A percentile compares a stretch with the other conserved stretches of the same genome.
Evolutionary conservation across 345 rosid genomes (phyloP).

Genomic region (Aquilaria malaccensis): DNA sequence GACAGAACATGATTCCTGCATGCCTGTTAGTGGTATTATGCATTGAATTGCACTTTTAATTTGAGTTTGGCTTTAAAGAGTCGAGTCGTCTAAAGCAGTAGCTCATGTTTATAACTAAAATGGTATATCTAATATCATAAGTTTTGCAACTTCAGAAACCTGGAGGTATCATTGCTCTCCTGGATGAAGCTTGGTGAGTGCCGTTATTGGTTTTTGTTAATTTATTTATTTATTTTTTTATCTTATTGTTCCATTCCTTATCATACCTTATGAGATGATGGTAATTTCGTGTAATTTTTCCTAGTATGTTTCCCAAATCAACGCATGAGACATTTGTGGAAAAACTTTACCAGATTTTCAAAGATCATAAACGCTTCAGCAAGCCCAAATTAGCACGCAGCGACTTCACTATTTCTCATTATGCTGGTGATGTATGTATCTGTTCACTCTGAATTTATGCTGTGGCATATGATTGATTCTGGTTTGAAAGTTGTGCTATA

Average conservation of each 20-base stretch:
- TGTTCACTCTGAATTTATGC: not conserved
- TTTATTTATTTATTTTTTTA: slow-evolving; percentile 1
- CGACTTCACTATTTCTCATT: slow-evolving; percentile 67
- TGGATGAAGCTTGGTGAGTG: slow-evolving; percentile 76
- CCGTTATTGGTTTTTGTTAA: slow-evolving; percentile 4
- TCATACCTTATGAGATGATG: not conserved
- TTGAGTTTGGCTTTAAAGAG: too few species aligned
- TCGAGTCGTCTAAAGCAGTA: too few species aligned
- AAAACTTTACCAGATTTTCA: slow-evolving; percentile 71
- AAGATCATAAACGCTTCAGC: slow-evolving; percentile 63
- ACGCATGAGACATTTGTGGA: slow-evolving; percentile 81
- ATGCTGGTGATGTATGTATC: slow-evolving; percentile 62
- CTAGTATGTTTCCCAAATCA: slow-evolving; percentile 80
- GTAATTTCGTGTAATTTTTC: not conserved
- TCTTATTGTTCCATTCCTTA: slow-evolving; percentile 2
- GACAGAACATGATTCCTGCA: too few species aligned
- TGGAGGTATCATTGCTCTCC: slow-evolving; percentile 68
- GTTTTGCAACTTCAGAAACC: slow-evolving; percentile 45
- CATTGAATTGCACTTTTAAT: too few species aligned
- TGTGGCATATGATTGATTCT: too few species aligned
- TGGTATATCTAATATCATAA: not conserved
- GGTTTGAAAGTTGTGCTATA: too few species aligned
- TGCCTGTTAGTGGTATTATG: too few species aligned
- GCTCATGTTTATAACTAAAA: not conserved
- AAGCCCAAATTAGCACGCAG: slow-evolving; percentile 70